phyloP scores from a whole-genome alignment of 495 filamentous ascomycete genomes.

The Cenococcum geophilum region DNA sequence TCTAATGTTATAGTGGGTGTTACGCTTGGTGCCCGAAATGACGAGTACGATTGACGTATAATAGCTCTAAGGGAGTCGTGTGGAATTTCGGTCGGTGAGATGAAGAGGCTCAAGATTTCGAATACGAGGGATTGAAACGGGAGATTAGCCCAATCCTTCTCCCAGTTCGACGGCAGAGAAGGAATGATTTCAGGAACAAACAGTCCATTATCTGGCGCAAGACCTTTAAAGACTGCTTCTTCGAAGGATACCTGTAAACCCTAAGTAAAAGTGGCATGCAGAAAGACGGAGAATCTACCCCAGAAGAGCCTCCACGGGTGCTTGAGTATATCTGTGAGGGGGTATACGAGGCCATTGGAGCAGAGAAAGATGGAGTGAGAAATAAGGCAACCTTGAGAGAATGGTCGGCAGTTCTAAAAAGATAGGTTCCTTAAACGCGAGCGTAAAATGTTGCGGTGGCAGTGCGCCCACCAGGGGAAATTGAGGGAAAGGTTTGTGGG shows the following conservation, averaged over 20 bases:
- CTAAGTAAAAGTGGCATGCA: slow-evolving; percentile 1
- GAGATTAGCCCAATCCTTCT: slow-evolving; percentile 61
- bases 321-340: slow-evolving; percentile 73
- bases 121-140: slow-evolving; percentile 73
- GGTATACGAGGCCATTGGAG: slow-evolving; percentile 45
- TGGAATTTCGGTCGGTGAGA: slow-evolving; percentile 76
- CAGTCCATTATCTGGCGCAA: slow-evolving; percentile 81
- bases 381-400: too few species aligned
- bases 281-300: slow-evolving; percentile 46
- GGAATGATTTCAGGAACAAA: slow-evolving; percentile 88
- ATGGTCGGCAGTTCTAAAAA: too few species aligned
- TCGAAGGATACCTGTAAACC: slow-evolving; percentile 74
- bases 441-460: too few species aligned
- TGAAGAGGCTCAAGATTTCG: slow-evolving; percentile 70
- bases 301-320: slow-evolving; percentile 73
- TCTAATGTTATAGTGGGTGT: slow-evolving; percentile 67
- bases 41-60: slow-evolving; percentile 71
- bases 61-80: slow-evolving; percentile 69
- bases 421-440: too few species aligned
- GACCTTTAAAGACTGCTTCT: slow-evolving; percentile 81
- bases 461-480: too few species aligned
- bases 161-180: slow-evolving; percentile 60
- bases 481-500: too few species aligned
- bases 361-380: too few species aligned
- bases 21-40: slow-evolving; percentile 72